phyloP scores from a whole-genome alignment of 1,284 basidiomycete genomes.

The Albatrellus sp. region DNA sequence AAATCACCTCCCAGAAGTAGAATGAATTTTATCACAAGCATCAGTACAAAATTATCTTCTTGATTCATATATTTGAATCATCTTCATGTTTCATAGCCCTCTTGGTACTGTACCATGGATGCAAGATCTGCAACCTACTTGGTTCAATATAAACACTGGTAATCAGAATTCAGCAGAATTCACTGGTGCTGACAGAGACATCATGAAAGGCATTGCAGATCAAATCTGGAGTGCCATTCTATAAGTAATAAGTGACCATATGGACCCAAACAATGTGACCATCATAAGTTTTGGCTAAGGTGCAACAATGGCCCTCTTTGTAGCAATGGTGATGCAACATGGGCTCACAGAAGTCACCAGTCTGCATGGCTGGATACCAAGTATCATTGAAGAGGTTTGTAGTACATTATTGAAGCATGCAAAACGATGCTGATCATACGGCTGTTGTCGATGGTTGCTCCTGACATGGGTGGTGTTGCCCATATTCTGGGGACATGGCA shows the following conservation, averaged over 20 bases:
- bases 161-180: background rate
- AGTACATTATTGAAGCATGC: constrained; percentile 4
- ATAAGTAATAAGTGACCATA: constrained; percentile 23
- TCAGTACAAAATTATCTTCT: constrained; percentile 13
- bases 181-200: constrained; percentile 23
- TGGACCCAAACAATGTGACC: constrained; percentile 24
- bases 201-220: constrained; percentile 27
- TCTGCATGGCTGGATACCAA: constrained; percentile 33
- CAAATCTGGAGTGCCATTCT: constrained; percentile 27
- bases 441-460: constrained; percentile 17
- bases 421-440: background rate
- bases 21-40: constrained; percentile 34
- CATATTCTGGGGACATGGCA: constrained; percentile 31
- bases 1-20: constrained; percentile 23
- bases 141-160: background rate
- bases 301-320: constrained; percentile 26
- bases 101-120: background rate
- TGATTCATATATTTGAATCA: background rate
- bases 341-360: constrained; percentile 30
- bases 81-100: constrained; percentile 7
- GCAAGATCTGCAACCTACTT: background rate
- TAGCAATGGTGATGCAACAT: constrained; percentile 26
- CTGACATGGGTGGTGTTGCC: constrained; percentile 23
- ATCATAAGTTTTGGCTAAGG: constrained; percentile 34
- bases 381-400: constrained; percentile 21